Percentiles rank a stretch among this genome's conserved stretches.
Conservation (phyloP, 2,329 filamentous ascomycete genomes). For the Colletotrichum liriopes region DNA sequence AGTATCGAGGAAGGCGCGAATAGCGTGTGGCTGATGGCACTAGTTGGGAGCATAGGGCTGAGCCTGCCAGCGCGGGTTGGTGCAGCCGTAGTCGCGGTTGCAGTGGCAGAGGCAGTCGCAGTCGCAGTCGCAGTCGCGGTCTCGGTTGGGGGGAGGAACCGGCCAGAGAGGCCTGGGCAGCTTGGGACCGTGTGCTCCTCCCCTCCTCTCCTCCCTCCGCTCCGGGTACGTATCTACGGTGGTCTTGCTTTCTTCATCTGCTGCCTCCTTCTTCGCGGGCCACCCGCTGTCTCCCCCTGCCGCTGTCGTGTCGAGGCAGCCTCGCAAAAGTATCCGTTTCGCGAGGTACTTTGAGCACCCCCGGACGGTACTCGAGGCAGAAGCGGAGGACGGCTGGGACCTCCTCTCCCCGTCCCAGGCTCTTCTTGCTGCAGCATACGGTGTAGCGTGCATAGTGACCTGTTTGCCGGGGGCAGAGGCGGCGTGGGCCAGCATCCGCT, state of each 20-base stretch:
- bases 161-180: background rate
- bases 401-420: background rate
- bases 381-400: background rate
- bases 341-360: background rate
- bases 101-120: background rate
- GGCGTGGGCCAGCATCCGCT: conserved; percentile 5
- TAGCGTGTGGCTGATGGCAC: conserved; percentile 29
- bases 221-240: background rate
- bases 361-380: background rate
- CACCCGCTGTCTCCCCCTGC: background rate
- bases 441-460: too few species aligned
- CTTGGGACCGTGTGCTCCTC: too few species aligned
- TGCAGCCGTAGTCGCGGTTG: background rate
- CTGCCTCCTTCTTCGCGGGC: background rate
- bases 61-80: conserved; percentile 28
- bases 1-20: background rate
- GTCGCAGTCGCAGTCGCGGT: background rate
- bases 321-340: background rate
- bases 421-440: background rate
- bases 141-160: background rate
- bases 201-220: too few species aligned
- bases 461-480: conserved; percentile 8
- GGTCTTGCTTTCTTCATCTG: background rate
- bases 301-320: background rate
- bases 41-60: conserved; percentile 40